A percentile compares a stretch with the other conserved stretches of the same genome.
Evolutionary conservation across 371 early-diverging fungal species (phyloP).

Genomic region (Mortierella sp.): DNA sequence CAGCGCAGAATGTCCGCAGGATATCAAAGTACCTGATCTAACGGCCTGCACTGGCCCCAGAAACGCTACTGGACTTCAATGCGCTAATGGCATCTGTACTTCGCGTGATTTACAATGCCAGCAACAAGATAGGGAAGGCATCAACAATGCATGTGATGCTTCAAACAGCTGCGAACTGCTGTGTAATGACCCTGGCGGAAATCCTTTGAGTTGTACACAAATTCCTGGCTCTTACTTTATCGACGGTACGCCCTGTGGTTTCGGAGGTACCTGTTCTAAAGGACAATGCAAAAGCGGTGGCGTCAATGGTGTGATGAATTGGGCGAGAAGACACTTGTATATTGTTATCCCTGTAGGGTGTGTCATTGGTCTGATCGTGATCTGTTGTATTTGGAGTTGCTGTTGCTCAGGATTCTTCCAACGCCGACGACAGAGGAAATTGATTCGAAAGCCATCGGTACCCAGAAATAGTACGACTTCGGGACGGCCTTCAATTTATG

Average conservation of each 20-base stretch:
- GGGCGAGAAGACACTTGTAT: constrained; percentile 59
- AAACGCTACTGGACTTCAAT: constrained; percentile 62
- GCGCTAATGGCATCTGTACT: constrained; percentile 94
- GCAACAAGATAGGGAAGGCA: constrained; percentile 67
- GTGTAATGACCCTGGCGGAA: constrained; percentile 71
- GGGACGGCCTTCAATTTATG: neutral
- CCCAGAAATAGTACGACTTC: neutral
- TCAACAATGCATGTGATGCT: constrained; percentile 48
- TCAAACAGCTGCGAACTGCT: constrained; percentile 74
- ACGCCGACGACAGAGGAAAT: constrained; percentile 21
- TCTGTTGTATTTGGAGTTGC: constrained; percentile 65
- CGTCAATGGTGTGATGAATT: constrained; percentile 59
- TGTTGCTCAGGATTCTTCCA: constrained; percentile 55
- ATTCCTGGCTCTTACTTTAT: constrained; percentile 82
- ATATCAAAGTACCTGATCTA: constrained; percentile 77
- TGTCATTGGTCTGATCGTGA: constrained; percentile 61
- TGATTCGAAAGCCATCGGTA: constrained; percentile 12
- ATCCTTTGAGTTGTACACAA: constrained; percentile 67
- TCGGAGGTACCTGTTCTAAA: constrained; percentile 70
- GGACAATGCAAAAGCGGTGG: constrained; percentile 63
- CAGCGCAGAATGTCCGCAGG: constrained; percentile 80
- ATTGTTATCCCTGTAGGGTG: constrained; percentile 69
- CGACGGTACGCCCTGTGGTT: constrained; percentile 93
- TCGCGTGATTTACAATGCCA: constrained; percentile 87
- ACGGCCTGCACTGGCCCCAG: constrained; percentile 63